Evolutionary conservation across 257 asterid species (phyloP).

Genomic region (Jasminum sambac): DNA sequence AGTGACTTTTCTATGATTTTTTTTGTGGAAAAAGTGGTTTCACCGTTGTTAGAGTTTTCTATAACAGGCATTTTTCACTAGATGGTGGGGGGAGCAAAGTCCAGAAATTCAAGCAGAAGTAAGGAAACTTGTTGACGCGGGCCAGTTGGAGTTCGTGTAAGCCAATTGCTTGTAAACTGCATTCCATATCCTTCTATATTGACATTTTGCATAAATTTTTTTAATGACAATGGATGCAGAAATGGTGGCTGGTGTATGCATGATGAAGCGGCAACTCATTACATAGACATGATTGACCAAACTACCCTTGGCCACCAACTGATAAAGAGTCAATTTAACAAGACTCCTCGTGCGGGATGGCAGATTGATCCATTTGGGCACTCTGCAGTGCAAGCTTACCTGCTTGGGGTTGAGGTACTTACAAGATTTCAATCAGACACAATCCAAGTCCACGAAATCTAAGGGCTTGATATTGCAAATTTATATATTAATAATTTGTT

Average conservation of each 20-base stretch:
- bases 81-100: slow-evolving; percentile 87
- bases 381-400: slow-evolving; percentile 88
- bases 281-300: slow-evolving; percentile 92
- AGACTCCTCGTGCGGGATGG: slow-evolving; percentile 96
- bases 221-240: slow-evolving; percentile 38
- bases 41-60: slow-evolving; percentile 15
- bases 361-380: slow-evolving; percentile 97
- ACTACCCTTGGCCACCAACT: slow-evolving; percentile 80
- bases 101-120: slow-evolving; percentile 50
- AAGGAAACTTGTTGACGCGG: slow-evolving; percentile 60
- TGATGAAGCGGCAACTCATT: slow-evolving; percentile 83
- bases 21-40: too few relatives aligned
- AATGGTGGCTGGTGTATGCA: slow-evolving; percentile 99
- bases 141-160: slow-evolving; percentile 88
- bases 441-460: not conserved
- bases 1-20: too few relatives aligned
- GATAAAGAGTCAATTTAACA: slow-evolving; percentile 65
- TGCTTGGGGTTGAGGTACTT: slow-evolving; percentile 71
- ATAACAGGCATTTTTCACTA: slow-evolving; percentile 69
- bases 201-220: not conserved
- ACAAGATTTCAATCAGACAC: not conserved
- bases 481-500: not conserved
- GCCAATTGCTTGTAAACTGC: slow-evolving; percentile 23
- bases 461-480: not conserved
- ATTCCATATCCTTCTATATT: not conserved